phyloP scores from a whole-genome alignment of 495 filamentous ascomycete species.

The Platismatia glauca region DNA sequence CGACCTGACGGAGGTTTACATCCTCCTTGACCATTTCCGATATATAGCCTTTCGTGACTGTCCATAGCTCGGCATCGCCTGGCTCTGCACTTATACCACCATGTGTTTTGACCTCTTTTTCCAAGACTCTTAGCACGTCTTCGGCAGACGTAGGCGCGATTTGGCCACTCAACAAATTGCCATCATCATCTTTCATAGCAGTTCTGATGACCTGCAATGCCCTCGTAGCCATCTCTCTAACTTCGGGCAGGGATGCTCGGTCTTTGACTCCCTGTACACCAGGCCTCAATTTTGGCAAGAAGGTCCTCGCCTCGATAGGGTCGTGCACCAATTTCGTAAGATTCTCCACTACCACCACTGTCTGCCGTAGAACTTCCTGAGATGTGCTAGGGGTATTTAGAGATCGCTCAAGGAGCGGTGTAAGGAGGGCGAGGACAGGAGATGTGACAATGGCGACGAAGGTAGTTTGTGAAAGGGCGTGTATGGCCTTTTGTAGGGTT shows the following conservation, averaged over 20 bases:
- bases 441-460: constrained; percentile 96
- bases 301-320: constrained; percentile 88
- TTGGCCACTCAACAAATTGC: constrained; percentile 44
- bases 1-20: constrained; percentile 70
- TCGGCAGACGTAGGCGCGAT: constrained; percentile 63
- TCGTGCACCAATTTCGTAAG: constrained; percentile 98
- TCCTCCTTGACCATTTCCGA: constrained; percentile 82
- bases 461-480: constrained; percentile 94
- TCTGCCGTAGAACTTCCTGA: constrained; percentile 92
- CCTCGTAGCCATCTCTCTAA: constrained; percentile 78
- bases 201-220: constrained; percentile 84
- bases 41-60: constrained; percentile 63
- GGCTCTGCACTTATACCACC: constrained; percentile 49
- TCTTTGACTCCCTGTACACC: constrained; percentile 84
- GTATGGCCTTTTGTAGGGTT: constrained; percentile 86
- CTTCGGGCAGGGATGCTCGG: constrained; percentile 86
- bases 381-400: constrained; percentile 82
- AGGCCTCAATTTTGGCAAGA: constrained; percentile 90
- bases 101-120: constrained; percentile 61
- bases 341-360: constrained; percentile 97
- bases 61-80: constrained; percentile 55
- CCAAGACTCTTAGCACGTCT: constrained; percentile 66
- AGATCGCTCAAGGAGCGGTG: constrained; percentile 85
- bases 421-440: constrained; percentile 94
- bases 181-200: constrained; percentile 72